A percentile compares a stretch with the other conserved stretches of the same genome.
Evolutionary conservation across 2,329 filamentous ascomycete genomes (phyloP).

Genomic region (Venturia carpophila): DNA sequence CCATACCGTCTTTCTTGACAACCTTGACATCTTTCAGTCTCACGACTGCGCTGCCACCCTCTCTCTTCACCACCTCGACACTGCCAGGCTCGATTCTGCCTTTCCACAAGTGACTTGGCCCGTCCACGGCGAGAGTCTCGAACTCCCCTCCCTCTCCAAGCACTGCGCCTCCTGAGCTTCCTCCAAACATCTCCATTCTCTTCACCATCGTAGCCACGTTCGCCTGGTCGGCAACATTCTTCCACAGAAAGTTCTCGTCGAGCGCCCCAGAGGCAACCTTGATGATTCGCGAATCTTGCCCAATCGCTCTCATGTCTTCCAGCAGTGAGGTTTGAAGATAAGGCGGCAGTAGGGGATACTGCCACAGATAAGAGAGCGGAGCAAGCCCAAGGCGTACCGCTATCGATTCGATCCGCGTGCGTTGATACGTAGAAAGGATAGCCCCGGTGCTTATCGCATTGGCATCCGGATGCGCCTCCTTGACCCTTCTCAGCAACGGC

Average conservation of each 20-base stretch:
- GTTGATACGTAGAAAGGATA: constrained; percentile 90
- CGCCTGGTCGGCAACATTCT: constrained; percentile 57
- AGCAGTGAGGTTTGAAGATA: constrained; percentile 50
- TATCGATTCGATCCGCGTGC: constrained; percentile 89
- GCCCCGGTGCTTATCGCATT: constrained; percentile 87
- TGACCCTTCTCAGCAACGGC: constrained; percentile 61
- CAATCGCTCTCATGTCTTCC: constrained; percentile 69
- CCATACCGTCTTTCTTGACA: constrained; percentile 30
- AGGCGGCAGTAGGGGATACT: constrained; percentile 67
- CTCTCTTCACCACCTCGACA: constrained; percentile 51
- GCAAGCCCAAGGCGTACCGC: constrained; percentile 74
- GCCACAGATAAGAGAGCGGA: constrained; percentile 85
- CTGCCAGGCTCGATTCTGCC: constrained; percentile 57
- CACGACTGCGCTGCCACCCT: constrained; percentile 71
- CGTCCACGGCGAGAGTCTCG: constrained; percentile 82
- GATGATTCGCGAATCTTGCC: constrained; percentile 82
- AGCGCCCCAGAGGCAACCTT: constrained; percentile 91
- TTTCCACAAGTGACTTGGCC: constrained; percentile 66
- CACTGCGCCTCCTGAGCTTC: constrained; percentile 53
- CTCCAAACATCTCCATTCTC: constrained; percentile 60
- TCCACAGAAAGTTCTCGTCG: constrained; percentile 72
- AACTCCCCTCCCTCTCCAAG: constrained; percentile 94
- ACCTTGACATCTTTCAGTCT: constrained; percentile 50
- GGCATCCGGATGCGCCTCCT: constrained; percentile 63
- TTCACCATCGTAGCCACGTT: constrained; percentile 43